Base-by-base conservation (phyloP, 2,329 filamentous ascomycete species). In the Tricladium varicosporioides region DNA sequence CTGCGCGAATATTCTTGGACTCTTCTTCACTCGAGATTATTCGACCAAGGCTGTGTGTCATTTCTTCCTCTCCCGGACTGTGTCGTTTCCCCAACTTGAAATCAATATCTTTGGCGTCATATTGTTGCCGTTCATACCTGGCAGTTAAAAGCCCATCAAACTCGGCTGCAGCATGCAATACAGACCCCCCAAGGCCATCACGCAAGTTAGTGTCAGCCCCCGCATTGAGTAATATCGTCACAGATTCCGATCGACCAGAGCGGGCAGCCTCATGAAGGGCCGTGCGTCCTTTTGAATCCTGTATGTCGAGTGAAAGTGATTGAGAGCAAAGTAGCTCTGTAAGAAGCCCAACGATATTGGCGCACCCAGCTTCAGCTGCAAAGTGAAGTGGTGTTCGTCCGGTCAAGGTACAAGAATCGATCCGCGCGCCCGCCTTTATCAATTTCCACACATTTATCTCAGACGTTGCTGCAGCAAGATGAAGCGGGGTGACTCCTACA, bases 151-250 rank as follows among this genome's bases (percentile, higher is more conserved):
- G 45, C 36, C 56, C 19, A 52, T 32, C 18, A 27, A 14, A n/a
- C 47, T 51, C 31, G 2, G 36, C 33, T 48, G 13, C 46, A 46
- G 49, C 44, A 48, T 31, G 51, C 45, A 53, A 22, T 18, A 40
- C 33, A 1, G 51, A 50, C 36, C 40, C 46, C 5, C 53, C 47
- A n/a, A 40, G 36, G 5, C 36, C 44, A n/a, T 19, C 9, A 15
- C 27, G n/a, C 5, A 19, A 47, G 18, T 56, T 53, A n/a, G 50
- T 42, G 33, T 49, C 36, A 40, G 49, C 54, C n/a, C 57, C 53
- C 10, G 57, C 53, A 15, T 55, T 44, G 3, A 59, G 33, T 45
- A 59, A 15, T 31, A 55, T 48, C 36, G 5, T 40, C 11, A 40
- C 36, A 40, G 36, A 40, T 40, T 40, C 36, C 36, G 36, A n/a